Evolutionary conservation across 192 early-diverging fungal genomes (phyloP).

Genomic region (Umbelopsis sp.): DNA sequence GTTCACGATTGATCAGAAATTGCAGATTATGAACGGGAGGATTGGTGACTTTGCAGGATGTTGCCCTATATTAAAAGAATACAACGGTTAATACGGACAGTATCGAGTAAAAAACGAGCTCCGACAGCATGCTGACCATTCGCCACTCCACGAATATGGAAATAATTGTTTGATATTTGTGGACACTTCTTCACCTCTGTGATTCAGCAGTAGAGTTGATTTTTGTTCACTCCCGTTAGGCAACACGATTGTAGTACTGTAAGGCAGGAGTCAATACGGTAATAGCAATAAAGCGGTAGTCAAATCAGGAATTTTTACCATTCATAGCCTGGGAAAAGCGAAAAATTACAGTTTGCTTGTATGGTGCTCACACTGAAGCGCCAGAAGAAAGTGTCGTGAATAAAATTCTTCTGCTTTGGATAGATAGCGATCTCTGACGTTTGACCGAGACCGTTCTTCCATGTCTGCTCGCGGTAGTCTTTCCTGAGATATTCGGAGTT

Average conservation of each 20-base stretch:
- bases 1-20: slow-evolving; percentile 34
- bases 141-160: slow-evolving; percentile 61
- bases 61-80: slow-evolving; percentile 17
- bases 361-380: slow-evolving; percentile 40
- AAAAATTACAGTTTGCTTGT: slow-evolving; percentile 40
- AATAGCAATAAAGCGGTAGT: background rate
- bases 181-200: slow-evolving; percentile 53
- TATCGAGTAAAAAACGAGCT: background rate
- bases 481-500: slow-evolving; percentile 14
- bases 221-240: slow-evolving; percentile 26
- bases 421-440: slow-evolving; percentile 60
- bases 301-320: slow-evolving; percentile 23
- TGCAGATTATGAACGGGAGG: slow-evolving; percentile 32
- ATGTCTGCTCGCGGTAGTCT: slow-evolving; percentile 33
- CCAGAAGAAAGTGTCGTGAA: slow-evolving; percentile 60
- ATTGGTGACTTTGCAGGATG: slow-evolving; percentile 32
- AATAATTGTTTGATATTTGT: slow-evolving; percentile 52
- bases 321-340: slow-evolving; percentile 64
- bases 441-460: slow-evolving; percentile 70
- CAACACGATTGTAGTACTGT: slow-evolving; percentile 33
- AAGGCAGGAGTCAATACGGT: slow-evolving; percentile 20
- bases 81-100: background rate
- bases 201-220: slow-evolving; percentile 46
- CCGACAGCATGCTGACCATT: slow-evolving; percentile 40
- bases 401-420: slow-evolving; percentile 44